Base-by-base conservation (phyloP, 495 filamentous ascomycete species). In the Talaromyces liani region DNA sequence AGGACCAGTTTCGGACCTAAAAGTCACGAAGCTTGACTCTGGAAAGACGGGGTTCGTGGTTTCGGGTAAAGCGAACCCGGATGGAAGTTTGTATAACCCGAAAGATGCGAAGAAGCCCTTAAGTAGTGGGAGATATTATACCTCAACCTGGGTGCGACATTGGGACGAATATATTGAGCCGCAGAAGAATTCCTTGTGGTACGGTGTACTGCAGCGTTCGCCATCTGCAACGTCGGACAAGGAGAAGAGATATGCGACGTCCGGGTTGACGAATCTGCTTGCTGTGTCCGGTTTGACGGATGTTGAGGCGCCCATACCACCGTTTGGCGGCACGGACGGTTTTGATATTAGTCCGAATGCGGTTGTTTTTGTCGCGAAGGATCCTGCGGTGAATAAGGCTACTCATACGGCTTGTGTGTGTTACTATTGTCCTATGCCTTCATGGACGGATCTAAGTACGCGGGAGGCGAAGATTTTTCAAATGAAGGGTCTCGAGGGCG, bases 301-400 rank as follows among this genome's bases (percentile, higher is more conserved):
- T 0, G 73, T 84, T 29, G 82, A 84, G 67, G 77, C 78, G 55
- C 82, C 82, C 0, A 83, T 88, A 29, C 81, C 81, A 1, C 80
- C 86, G 0, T 87, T 87, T 65, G 86, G 85, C 4, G 86, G 84
- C 4, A 71, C 76, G 3, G 81, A 83, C 36, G 72, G 87, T 67
- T 88, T 86, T 65, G 85, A 85, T 65, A 79, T 88, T 58, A 78
- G 79, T 62, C 71, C 73, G 2, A 72, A 73, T 5, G 81, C 82
- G 1, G 79, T 97, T 63, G 85, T 90, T 2, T 97, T 97, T 72
- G 85, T 95, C 31, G 86, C 92, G 0, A 95, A 91, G 67, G 92
- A 95, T 68, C 93, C 92, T 0, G 80, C 82, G 6, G 69, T 94
- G 4, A 85, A 91, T 66, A 86, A 87, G 4, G 93, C 93, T 0